Evolutionary conservation across 306 rosid species (phyloP).

Genomic region (Malus fusca): DNA sequence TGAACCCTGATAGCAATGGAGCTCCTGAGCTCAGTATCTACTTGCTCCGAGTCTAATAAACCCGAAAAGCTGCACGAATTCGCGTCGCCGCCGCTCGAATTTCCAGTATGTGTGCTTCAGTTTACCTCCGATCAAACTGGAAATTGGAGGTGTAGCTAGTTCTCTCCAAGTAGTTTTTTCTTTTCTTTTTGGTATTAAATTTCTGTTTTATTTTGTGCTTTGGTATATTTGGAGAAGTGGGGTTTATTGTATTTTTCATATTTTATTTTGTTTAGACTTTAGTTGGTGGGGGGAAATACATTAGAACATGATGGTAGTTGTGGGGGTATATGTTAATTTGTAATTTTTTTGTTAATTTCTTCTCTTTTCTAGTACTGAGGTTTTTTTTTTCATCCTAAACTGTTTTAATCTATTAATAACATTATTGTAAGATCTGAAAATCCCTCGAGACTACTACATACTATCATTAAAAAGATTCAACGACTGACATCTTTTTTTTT

Average conservation of each 20-base stretch:
- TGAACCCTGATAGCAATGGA: slow-evolving; percentile 98
- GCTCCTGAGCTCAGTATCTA: slow-evolving; percentile 96
- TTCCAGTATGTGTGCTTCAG: slow-evolving; percentile 6
- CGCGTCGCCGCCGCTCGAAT: background rate
- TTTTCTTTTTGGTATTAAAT: slow-evolving; percentile 5
- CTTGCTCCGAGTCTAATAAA: slow-evolving; percentile 76
- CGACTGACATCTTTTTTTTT: no score
- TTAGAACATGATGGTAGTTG: slow-evolving; percentile 45
- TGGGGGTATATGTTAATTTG: slow-evolving; percentile 50
- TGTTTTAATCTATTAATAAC: no score
- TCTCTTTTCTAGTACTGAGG: no score
- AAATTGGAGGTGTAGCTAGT: slow-evolving; percentile 33
- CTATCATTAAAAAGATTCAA: no score
- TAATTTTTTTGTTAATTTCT: no score
- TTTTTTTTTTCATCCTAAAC: no score
- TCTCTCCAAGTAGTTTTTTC: slow-evolving; percentile 21
- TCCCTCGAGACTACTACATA: no score
- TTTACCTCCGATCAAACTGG: slow-evolving; percentile 32
- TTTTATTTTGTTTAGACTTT: slow-evolving; percentile 22
- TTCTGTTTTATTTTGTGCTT: background rate
- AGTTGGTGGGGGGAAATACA: slow-evolving; percentile 57
- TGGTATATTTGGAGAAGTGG: slow-evolving; percentile 25
- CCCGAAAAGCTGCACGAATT: background rate
- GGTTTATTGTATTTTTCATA: slow-evolving; percentile 30
- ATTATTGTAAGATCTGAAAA: no score